Evolutionary conservation across 2,329 filamentous ascomycete genomes (phyloP).

Genomic region (Claviceps monticola): DNA sequence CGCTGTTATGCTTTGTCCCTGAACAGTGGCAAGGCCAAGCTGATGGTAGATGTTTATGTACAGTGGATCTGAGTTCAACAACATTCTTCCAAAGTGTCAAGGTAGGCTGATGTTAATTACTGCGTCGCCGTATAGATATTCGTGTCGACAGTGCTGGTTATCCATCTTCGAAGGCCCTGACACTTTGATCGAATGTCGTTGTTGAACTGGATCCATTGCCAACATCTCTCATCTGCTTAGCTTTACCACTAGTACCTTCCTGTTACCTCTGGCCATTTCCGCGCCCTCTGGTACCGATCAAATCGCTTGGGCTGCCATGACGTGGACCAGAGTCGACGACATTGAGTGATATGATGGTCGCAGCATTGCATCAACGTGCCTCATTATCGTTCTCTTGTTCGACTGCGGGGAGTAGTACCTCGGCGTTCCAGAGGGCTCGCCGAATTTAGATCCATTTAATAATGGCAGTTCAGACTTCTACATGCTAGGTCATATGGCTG

Average conservation of each 20-base stretch:
- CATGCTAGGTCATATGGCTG: too few relatives aligned
- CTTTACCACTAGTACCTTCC: too few relatives aligned
- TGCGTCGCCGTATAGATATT: too few relatives aligned
- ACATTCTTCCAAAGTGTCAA: too few relatives aligned
- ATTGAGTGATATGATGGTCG: neutral
- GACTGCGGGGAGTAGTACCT: neutral
- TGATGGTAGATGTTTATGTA: neutral
- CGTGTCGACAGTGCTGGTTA: too few relatives aligned
- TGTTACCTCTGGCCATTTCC: neutral
- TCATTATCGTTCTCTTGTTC: neutral
- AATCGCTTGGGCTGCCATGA: neutral
- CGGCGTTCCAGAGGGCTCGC: neutral
- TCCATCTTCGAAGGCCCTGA: too few relatives aligned
- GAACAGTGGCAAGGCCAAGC: neutral
- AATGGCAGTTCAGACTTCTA: too few relatives aligned
- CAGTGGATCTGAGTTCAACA: too few relatives aligned
- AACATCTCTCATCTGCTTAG: too few relatives aligned
- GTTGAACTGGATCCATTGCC: too few relatives aligned
- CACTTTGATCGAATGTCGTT: too few relatives aligned
- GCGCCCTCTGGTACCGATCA: constrained; percentile 2
- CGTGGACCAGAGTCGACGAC: neutral
- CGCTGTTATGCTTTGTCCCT: neutral
- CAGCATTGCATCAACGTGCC: neutral
- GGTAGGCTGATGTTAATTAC: too few relatives aligned
- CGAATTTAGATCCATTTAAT: neutral